These are phyloP conservation scores for Mycena capillaripes DNA, from an alignment of 768 basidiomycete genomes.

Conservation along the genomic window DNA sequence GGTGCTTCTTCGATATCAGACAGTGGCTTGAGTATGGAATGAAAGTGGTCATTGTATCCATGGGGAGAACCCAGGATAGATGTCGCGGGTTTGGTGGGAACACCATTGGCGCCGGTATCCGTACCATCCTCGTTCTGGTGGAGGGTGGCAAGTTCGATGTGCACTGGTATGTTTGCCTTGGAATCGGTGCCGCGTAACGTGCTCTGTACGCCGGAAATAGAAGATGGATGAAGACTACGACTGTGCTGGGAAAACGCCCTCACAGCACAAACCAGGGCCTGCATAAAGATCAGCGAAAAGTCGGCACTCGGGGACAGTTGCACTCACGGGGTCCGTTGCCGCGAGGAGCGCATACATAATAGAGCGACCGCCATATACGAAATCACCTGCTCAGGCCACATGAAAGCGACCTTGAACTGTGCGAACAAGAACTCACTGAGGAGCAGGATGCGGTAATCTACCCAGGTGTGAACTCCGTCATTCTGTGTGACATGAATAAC, in stretches of 20 bases:
- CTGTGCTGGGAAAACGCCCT: background rate
- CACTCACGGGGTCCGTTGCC: slow-evolving; percentile 31
- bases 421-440: slow-evolving; percentile 1
- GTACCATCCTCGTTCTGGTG: background rate
- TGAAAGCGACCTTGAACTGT: too few relatives aligned
- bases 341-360: slow-evolving; percentile 32
- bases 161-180: background rate
- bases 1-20: too few relatives aligned
- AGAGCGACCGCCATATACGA: slow-evolving; percentile 31
- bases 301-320: background rate
- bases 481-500: slow-evolving; percentile 33
- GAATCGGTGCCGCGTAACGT: background rate
- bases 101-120: too few relatives aligned
- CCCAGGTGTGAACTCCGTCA: slow-evolving; percentile 35
- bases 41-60: too few relatives aligned
- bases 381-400: slow-evolving; percentile 28
- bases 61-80: too few relatives aligned
- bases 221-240: background rate
- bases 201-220: background rate
- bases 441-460: slow-evolving; percentile 23
- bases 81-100: too few relatives aligned
- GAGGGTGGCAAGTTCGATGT: slow-evolving; percentile 14
- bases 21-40: too few relatives aligned
- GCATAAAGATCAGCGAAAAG: background rate
- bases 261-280: slow-evolving; percentile 3